These are phyloP conservation scores for Aureobasidium mangrovei DNA, from an alignment of 2,329 filamentous ascomycete genomes.

Conservation along the genomic window DNA sequence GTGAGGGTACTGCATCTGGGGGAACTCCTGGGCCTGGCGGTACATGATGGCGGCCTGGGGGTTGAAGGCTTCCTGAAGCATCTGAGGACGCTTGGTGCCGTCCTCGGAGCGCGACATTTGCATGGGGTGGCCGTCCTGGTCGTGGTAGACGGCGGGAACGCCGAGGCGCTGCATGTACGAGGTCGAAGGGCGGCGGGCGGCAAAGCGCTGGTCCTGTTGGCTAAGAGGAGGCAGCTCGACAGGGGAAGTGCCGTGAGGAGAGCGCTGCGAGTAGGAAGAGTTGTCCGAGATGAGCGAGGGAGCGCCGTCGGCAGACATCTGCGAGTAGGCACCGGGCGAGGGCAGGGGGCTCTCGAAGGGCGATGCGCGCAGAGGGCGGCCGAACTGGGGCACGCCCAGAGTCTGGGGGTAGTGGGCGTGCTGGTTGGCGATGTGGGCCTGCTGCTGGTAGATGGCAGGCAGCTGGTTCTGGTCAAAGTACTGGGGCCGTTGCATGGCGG, in stretches of 20 bases:
- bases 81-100: conserved; percentile 21
- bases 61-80: conserved; percentile 29
- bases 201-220: conserved; percentile 16
- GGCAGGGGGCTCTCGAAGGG: conserved; percentile 50
- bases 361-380: conserved; percentile 21
- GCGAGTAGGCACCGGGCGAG: conserved; percentile 54
- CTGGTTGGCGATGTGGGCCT: conserved; percentile 15
- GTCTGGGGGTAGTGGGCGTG: conserved; percentile 23
- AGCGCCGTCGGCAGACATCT: conserved; percentile 52
- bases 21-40: conserved; percentile 19
- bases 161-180: conserved; percentile 22
- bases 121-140: conserved; percentile 23
- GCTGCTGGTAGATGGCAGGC: conserved; percentile 17
- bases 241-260: conserved; percentile 37
- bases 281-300: conserved; percentile 64
- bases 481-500: conserved; percentile 15
- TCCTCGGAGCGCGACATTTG: conserved; percentile 24
- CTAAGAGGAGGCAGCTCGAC: conserved; percentile 36
- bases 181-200: conserved; percentile 24
- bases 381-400: conserved; percentile 24
- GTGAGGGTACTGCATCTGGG: conserved; percentile 17
- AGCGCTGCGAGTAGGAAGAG: conserved; percentile 37
- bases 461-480: conserved; percentile 18
- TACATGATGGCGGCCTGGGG: conserved; percentile 18
- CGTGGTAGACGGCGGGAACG: conserved; percentile 24